Percentiles rank a stretch among this genome's conserved stretches.
These are phyloP conservation scores for Hypoxylon subgilvum DNA, from an alignment of 495 filamentous ascomycete genomes.

Conservation along the genomic window DNA sequence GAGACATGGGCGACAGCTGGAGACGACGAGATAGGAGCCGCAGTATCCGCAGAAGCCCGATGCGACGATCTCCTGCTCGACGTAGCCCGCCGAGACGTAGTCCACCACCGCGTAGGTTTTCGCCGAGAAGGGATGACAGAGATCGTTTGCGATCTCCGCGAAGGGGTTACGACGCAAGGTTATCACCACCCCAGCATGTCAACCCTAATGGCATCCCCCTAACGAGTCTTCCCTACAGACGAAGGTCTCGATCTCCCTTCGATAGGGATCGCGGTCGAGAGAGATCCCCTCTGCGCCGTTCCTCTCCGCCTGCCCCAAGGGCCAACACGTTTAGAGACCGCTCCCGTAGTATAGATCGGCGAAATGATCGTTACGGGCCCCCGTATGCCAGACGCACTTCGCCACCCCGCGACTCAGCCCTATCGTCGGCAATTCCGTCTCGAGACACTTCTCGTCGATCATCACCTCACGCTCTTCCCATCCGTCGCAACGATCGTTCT, in stretches of 20 bases:
- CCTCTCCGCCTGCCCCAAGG: constrained; percentile 43
- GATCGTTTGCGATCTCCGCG: constrained; percentile 45
- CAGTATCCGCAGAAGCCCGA: constrained; percentile 42
- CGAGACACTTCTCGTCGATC: constrained; percentile 51
- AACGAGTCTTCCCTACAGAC: constrained; percentile 41
- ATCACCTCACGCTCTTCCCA: constrained; percentile 50
- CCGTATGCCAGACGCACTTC: constrained; percentile 50
- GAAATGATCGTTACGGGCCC: constrained; percentile 50
- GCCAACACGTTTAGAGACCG: constrained; percentile 50
- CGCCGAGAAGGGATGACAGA: constrained; percentile 48
- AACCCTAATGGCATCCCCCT: constrained; percentile 38
- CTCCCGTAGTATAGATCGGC: constrained; percentile 52
- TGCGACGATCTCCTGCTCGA: constrained; percentile 44
- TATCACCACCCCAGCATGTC: constrained; percentile 26
- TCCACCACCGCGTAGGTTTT: constrained; percentile 48
- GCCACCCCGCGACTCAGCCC: constrained; percentile 49
- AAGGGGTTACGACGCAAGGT: constrained; percentile 43
- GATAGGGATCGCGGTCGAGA: constrained; percentile 51
- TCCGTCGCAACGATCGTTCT: constrained; percentile 52
- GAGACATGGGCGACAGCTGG: constrained; percentile 47
- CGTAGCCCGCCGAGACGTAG: constrained; percentile 46
- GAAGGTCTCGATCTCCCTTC: constrained; percentile 56
- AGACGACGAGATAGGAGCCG: constrained; percentile 49
- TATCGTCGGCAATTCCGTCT: constrained; percentile 52
- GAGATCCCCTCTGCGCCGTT: constrained; percentile 47